A percentile compares a stretch with the other conserved stretches of the same genome.
These are phyloP conservation scores for Melanomma pulvis-pyrius DNA, from an alignment of 495 filamentous ascomycete genomes.

Conservation along the genomic window DNA sequence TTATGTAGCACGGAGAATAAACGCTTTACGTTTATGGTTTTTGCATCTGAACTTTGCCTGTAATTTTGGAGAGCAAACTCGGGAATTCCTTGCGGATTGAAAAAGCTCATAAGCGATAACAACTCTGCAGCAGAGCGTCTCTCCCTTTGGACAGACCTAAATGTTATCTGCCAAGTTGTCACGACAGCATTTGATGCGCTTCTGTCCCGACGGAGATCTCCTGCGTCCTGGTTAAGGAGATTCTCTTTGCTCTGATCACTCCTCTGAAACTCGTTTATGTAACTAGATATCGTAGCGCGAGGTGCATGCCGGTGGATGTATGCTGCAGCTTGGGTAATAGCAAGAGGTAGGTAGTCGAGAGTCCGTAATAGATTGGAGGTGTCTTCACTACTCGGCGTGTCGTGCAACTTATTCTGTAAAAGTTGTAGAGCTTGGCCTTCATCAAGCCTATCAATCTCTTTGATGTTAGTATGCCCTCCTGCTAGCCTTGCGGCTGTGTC, in stretches of 20 bases:
- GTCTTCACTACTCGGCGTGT: slow-evolving; percentile 8
- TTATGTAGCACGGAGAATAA: not conserved
- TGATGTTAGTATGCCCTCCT: slow-evolving; percentile 46
- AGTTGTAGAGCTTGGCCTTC: slow-evolving; percentile 43
- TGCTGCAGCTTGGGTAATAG: slow-evolving; percentile 24
- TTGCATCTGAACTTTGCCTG: not conserved
- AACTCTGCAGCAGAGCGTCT: slow-evolving; percentile 32
- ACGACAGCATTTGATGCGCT: slow-evolving; percentile 45
- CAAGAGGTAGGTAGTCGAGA: slow-evolving; percentile 31
- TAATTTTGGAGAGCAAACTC: slow-evolving; percentile 24
- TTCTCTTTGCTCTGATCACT: slow-evolving; percentile 45
- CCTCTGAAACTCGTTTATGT: slow-evolving; percentile 46
- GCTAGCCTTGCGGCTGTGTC: slow-evolving; percentile 39
- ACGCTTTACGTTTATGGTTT: not conserved
- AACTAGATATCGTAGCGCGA: slow-evolving; percentile 42
- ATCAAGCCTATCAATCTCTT: slow-evolving; percentile 43
- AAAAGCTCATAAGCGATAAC: slow-evolving; percentile 40
- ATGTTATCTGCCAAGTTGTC: slow-evolving; percentile 55
- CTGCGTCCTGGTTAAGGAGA: slow-evolving; percentile 46
- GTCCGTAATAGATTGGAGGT: slow-evolving; percentile 13
- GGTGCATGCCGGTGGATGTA: slow-evolving; percentile 24
- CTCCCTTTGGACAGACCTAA: slow-evolving; percentile 48
- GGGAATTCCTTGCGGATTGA: slow-evolving; percentile 36
- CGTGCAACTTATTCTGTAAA: slow-evolving; percentile 48
- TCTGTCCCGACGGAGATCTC: slow-evolving; percentile 48